Base-by-base conservation (phyloP, 2,329 filamentous ascomycete genomes). In the Fusarium kyushuense region DNA sequence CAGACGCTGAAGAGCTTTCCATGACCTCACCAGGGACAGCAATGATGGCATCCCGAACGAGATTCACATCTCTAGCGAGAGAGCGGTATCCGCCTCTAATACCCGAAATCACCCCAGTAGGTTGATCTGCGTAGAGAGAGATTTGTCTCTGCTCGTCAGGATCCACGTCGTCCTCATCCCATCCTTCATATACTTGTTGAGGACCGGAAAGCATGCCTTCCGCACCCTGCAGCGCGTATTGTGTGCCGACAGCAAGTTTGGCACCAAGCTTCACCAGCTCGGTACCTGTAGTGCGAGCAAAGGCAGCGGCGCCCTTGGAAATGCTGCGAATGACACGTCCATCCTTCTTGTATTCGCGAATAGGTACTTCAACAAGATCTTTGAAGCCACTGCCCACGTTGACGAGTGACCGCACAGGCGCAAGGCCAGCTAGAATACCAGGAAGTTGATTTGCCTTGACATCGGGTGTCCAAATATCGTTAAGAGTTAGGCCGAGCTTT, bases 391-490 rank as follows among this genome's bases (percentile, higher is more conserved):
- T 92, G 30, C 94, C 93, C 11, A 99, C 92, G 70, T 97, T 97
- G 51, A 96, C 95, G 2, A 99, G 82, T 2, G 93, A 93, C 16
- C 94, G 89, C n/a, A 98, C 90, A 1, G 94, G 92, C 0, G 94
- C 94, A 8, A 99, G 84, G 21, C 96, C 96, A 4, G 94, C 92
- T 35, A 99, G 86, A 2, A 99, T 92, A 2, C 91, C 90, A 1
- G 94, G 93, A 7, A 99, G 89, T 77, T 99, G 96, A 70, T 95
- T 96, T 17, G 87, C 84, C 76, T 92, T 93, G 56, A 99, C 92
- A 76, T 99, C 95, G 1, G 94, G 94, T 86, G 90, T 96, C 96
- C 96, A 99, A 42, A 97, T 92, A 76, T 97, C 93, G 75, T 98
- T 98, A 33, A 99, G 86, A 4, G 91, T 95, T 77, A 94, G 89